Evolutionary conservation across 2,329 filamentous ascomycete genomes (phyloP).

Genomic region (Biscogniauxia mediterranea): DNA sequence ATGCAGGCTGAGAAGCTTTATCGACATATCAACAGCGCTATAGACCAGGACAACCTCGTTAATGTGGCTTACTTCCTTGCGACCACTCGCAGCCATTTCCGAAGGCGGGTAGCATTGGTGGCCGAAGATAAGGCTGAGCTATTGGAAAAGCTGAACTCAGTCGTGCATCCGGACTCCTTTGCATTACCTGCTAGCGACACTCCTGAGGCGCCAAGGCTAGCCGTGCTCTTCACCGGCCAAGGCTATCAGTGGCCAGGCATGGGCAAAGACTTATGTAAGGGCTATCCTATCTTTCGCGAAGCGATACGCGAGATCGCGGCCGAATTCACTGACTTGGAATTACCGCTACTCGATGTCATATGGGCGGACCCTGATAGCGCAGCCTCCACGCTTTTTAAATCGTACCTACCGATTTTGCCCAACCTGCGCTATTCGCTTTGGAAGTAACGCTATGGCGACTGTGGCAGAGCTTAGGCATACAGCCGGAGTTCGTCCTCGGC

Average conservation of each 20-base stretch:
- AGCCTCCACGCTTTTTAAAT: slow-evolving; percentile 22
- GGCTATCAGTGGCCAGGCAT: slow-evolving; percentile 34
- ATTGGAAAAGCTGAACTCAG: slow-evolving; percentile 16
- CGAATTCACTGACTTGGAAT: slow-evolving; percentile 24
- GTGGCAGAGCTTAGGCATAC: slow-evolving; percentile 33
- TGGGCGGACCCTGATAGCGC: slow-evolving; percentile 27
- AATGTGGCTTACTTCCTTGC: slow-evolving; percentile 32
- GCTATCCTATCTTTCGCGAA: slow-evolving; percentile 28
- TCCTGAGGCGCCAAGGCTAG: slow-evolving; percentile 19
- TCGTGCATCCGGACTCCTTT: slow-evolving; percentile 1
- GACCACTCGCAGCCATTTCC: slow-evolving; percentile 30
- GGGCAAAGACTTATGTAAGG: slow-evolving; percentile 29
- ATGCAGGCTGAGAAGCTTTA: slow-evolving; percentile 22
- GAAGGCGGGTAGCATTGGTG: slow-evolving; percentile 20
- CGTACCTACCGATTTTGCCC: slow-evolving; percentile 33
- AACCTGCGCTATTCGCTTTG: slow-evolving; percentile 35
- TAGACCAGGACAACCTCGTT: slow-evolving; percentile 10
- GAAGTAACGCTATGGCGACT: slow-evolving; percentile 33
- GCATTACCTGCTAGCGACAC: slow-evolving; percentile 4
- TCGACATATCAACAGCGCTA: slow-evolving; percentile 11
- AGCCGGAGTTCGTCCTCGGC: slow-evolving; percentile 30
- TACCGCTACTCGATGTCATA: slow-evolving; percentile 30
- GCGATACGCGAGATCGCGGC: slow-evolving; percentile 23
- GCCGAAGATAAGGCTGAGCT: slow-evolving; percentile 21
- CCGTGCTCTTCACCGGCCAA: slow-evolving; percentile 38